These are phyloP conservation scores for Russula compacta DNA, from an alignment of 768 basidiomycete species.

Conservation along the genomic window DNA sequence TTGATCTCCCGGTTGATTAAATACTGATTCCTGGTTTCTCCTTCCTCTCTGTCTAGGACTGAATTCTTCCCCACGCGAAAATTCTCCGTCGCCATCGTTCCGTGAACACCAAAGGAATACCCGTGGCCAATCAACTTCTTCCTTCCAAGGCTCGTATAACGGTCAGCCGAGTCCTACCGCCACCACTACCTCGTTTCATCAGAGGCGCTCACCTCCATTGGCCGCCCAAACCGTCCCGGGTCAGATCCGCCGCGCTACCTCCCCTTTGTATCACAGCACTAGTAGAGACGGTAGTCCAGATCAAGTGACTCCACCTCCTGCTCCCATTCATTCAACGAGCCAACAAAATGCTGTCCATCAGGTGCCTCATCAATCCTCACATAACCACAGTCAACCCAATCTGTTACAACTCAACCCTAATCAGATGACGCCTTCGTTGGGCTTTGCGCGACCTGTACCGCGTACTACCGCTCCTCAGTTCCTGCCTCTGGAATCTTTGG, in stretches of 20 bases:
- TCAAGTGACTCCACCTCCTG: slow-evolving; percentile 11
- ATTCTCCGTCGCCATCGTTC: slow-evolving; percentile 18
- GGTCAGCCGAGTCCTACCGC: slow-evolving; percentile 18
- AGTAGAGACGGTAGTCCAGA: slow-evolving; percentile 18
- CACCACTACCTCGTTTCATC: slow-evolving; percentile 18
- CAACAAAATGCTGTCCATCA: slow-evolving; percentile 9
- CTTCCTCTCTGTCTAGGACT: slow-evolving; percentile 5
- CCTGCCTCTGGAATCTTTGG: slow-evolving; percentile 5
- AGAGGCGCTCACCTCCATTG: slow-evolving; percentile 17
- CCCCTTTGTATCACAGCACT: slow-evolving; percentile 14
- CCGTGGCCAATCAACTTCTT: slow-evolving; percentile 17
- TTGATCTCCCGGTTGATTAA: background rate
- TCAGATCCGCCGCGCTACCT: slow-evolving; percentile 18
- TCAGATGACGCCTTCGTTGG: slow-evolving; percentile 10
- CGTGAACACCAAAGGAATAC: slow-evolving; percentile 16
- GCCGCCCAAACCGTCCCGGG: slow-evolving; percentile 15
- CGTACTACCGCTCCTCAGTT: slow-evolving; percentile 12
- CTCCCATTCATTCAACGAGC: slow-evolving; percentile 4
- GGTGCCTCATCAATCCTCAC: slow-evolving; percentile 1
- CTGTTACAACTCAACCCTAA: slow-evolving; percentile 9
- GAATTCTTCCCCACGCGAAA: slow-evolving; percentile 18
- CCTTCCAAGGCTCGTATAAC: slow-evolving; percentile 14
- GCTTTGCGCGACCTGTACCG: slow-evolving; percentile 14
- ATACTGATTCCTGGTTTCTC: background rate
- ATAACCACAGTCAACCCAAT: slow-evolving; percentile 10